Percentiles rank a stretch among this genome's conserved stretches.
phyloP scores from a whole-genome alignment of 2,329 filamentous ascomycete species.

The Fusarium torulosum region DNA sequence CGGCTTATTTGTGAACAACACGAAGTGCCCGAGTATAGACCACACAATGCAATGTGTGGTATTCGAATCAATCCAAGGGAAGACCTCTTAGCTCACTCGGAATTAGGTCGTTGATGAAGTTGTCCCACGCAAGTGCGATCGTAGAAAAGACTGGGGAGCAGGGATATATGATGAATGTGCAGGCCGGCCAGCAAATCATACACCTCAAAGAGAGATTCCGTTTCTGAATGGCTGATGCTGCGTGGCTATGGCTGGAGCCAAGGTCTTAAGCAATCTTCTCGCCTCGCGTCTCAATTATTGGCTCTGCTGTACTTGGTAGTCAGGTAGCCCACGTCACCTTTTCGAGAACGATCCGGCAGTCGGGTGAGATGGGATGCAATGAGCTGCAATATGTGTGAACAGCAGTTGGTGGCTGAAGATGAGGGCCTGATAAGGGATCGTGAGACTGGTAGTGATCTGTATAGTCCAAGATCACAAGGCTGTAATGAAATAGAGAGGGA shows the following conservation, averaged over 20 bases:
- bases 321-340: constrained; percentile 31
- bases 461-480: constrained; percentile 34
- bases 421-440: constrained; percentile 24
- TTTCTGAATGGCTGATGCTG: constrained; percentile 45
- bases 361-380: constrained; percentile 25
- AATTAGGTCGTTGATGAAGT: constrained; percentile 37
- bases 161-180: constrained; percentile 40
- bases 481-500: constrained; percentile 30
- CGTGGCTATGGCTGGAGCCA: constrained; percentile 40
- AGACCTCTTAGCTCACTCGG: constrained; percentile 33
- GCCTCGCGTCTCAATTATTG: constrained; percentile 43
- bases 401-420: constrained; percentile 25
- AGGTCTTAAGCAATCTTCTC: constrained; percentile 40
- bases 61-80: constrained; percentile 13
- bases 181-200: constrained; percentile 46
- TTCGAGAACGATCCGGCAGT: constrained; percentile 25
- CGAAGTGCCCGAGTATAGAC: constrained; percentile 24
- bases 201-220: constrained; percentile 30
- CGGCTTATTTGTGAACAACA: constrained; percentile 35
- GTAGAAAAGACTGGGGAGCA: constrained; percentile 35
- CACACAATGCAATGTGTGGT: constrained; percentile 32
- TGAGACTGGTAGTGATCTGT: constrained; percentile 27
- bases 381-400: constrained; percentile 21
- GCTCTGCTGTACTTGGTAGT: constrained; percentile 34
- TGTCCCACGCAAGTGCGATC: constrained; percentile 37